A percentile compares a stretch with the other conserved stretches of the same genome.
phyloP scores from a whole-genome alignment of 495 filamentous ascomycete species.

The Aspergillus hancockii region DNA sequence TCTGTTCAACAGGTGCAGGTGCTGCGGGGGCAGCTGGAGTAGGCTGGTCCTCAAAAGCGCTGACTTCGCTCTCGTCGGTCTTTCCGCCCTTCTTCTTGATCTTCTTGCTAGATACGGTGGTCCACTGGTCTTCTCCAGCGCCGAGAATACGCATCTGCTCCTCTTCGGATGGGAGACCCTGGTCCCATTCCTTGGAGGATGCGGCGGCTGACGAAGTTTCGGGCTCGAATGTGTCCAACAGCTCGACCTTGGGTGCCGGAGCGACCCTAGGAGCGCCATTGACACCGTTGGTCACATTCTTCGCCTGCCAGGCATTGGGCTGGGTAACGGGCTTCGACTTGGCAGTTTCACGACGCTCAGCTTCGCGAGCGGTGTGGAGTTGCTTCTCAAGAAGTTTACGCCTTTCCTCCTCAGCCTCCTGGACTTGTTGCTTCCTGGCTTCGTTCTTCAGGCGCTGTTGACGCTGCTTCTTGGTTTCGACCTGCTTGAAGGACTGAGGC shows the following conservation, averaged over 20 bases:
- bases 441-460: conserved; percentile 83
- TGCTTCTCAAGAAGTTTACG: conserved; percentile 74
- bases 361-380: conserved; percentile 73
- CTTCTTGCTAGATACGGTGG: conserved; percentile 71
- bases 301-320: conserved; percentile 62
- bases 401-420: conserved; percentile 73
- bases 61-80: conserved; percentile 45
- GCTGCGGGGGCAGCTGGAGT: conserved; percentile 25
- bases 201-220: conserved; percentile 33
- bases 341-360: conserved; percentile 69
- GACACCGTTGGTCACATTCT: conserved; percentile 32
- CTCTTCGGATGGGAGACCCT: conserved; percentile 74
- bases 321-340: conserved; percentile 67
- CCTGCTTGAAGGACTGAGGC: conserved; percentile 53
- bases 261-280: conserved; percentile 31
- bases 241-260: conserved; percentile 43
- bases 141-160: conserved; percentile 75
- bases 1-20: conserved; percentile 38
- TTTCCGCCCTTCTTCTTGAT: conserved; percentile 53
- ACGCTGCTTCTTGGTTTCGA: conserved; percentile 87
- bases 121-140: conserved; percentile 67
- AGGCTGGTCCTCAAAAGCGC: conserved; percentile 41
- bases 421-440: conserved; percentile 66
- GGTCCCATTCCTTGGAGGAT: conserved; percentile 46
- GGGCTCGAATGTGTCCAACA: conserved; percentile 77